These are phyloP conservation scores for Diaporthe destruens DNA, from an alignment of 2,329 filamentous ascomycete species.

Conservation along the genomic window DNA sequence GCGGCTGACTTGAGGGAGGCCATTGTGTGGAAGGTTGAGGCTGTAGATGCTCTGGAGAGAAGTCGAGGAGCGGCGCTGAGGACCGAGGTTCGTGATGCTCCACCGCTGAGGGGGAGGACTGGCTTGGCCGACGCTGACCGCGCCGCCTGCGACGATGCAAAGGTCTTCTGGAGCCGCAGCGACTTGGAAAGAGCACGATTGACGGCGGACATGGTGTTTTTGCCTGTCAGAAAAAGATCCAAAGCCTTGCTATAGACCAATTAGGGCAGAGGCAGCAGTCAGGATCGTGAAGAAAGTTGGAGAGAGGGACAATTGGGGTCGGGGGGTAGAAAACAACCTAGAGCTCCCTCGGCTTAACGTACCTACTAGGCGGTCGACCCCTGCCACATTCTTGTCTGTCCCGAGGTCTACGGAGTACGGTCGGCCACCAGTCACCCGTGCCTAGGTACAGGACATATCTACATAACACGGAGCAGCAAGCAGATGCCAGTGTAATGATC, in stretches of 20 bases:
- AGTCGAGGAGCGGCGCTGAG: slow-evolving; percentile 50
- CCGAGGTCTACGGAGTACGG: slow-evolving; percentile 11
- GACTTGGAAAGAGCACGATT: slow-evolving; percentile 67
- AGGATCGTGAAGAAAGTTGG: neutral
- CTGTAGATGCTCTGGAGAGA: slow-evolving; percentile 46
- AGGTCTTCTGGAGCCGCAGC: slow-evolving; percentile 60
- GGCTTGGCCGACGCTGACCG: slow-evolving; percentile 49
- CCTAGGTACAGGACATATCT: neutral
- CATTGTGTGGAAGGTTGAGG: slow-evolving; percentile 63
- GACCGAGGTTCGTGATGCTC: slow-evolving; percentile 36
- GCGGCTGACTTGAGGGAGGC: slow-evolving; percentile 61
- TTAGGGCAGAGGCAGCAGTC: neutral
- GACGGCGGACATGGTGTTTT: slow-evolving; percentile 49
- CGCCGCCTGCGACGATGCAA: slow-evolving; percentile 53
- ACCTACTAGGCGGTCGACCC: neutral
- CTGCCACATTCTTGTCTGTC: neutral
- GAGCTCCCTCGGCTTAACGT: slow-evolving; percentile 21
- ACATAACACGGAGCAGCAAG: too few relatives aligned
- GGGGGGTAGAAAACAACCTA: slow-evolving; percentile 18
- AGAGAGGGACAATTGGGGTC: slow-evolving; percentile 2
- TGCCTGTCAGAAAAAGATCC: neutral
- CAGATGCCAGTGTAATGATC: too few relatives aligned
- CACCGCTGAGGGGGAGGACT: slow-evolving; percentile 47
- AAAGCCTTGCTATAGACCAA: slow-evolving; percentile 15
- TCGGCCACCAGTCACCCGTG: neutral